phyloP scores from a whole-genome alignment of 148 eudicot species.

The Polygonum aviculare region DNA sequence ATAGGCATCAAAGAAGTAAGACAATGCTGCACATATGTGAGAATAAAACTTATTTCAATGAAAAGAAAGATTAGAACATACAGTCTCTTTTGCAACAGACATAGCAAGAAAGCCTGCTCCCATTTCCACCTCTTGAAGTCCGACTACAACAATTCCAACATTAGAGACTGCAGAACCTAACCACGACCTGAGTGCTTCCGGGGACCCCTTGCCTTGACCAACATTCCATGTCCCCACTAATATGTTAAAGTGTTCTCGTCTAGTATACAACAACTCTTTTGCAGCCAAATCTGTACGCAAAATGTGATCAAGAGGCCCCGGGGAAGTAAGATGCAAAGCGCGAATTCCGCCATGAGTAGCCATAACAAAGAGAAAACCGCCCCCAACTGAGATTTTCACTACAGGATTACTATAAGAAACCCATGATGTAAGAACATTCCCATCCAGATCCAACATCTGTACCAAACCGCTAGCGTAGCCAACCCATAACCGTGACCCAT shows the following conservation, averaged over 20 bases:
- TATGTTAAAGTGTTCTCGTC: slow-evolving; percentile 52
- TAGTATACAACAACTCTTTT: slow-evolving; percentile 52
- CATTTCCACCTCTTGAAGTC: slow-evolving; percentile 98
- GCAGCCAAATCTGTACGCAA: slow-evolving; percentile 55
- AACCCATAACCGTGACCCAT: slow-evolving; percentile 73
- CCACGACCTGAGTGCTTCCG: slow-evolving; percentile 72
- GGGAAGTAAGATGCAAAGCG: slow-evolving; percentile 79
- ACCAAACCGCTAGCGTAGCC: slow-evolving; percentile 86
- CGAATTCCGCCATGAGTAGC: slow-evolving; percentile 98
- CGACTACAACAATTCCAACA: slow-evolving; percentile 83
- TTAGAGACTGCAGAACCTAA: slow-evolving; percentile 58
- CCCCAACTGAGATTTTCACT: slow-evolving; percentile 59
- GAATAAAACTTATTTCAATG: background rate
- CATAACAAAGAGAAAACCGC: slow-evolving; percentile 57
- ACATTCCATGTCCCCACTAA: slow-evolving; percentile 97
- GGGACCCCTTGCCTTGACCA: slow-evolving; percentile 85
- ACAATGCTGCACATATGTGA: background rate
- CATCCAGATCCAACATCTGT: slow-evolving; percentile 74
- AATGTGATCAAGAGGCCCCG: slow-evolving; percentile 71
- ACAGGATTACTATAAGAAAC: slow-evolving; percentile 80
- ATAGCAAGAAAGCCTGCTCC: slow-evolving; percentile 98
- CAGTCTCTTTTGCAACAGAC: slow-evolving; percentile 99
- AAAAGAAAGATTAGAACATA: slow-evolving; percentile 38
- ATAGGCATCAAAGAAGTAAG: slow-evolving; percentile 19
- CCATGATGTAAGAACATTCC: slow-evolving; percentile 71